These are phyloP conservation scores for Sporisorium scitamineum DNA, from an alignment of 1,284 basidiomycete species.

Conservation along the genomic window DNA sequence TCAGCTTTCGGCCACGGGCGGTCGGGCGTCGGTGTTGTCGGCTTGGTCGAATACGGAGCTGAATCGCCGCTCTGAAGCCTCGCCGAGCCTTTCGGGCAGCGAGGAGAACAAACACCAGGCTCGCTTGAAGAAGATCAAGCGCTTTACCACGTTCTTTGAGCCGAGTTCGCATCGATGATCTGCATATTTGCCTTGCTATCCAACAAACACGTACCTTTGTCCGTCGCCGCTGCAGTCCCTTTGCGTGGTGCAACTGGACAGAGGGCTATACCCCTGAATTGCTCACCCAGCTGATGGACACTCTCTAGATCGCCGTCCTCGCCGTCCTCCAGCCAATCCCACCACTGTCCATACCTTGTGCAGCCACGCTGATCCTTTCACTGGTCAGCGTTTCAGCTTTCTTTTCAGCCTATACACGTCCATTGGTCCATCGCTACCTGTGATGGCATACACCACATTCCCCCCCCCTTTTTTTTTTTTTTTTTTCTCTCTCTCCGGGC, in stretches of 20 bases:
- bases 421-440: neutral
- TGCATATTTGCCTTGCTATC: neutral
- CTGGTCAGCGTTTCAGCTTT: no score
- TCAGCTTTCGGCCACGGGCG: conserved; percentile 16
- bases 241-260: conserved; percentile 10
- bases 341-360: neutral
- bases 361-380: neutral
- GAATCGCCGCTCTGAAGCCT: conserved; percentile 35
- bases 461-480: neutral
- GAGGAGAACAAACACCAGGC: conserved; percentile 51
- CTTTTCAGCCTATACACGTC: conserved; percentile 1
- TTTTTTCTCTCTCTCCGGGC: neutral
- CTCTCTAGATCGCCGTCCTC: neutral
- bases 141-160: conserved; percentile 55
- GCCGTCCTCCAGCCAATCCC: neutral
- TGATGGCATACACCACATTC: neutral
- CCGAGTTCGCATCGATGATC: conserved; percentile 37
- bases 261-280: conserved; percentile 35
- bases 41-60: conserved; percentile 25
- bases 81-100: conserved; percentile 44
- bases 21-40: conserved; percentile 22
- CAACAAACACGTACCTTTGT: conserved; percentile 18
- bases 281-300: neutral
- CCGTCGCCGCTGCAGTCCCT: conserved; percentile 5
- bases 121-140: conserved; percentile 57